A percentile compares a stretch with the other conserved stretches of the same genome.
Conservation (phyloP, 768 basidiomycete genomes). For the Leccinum imitatum region DNA sequence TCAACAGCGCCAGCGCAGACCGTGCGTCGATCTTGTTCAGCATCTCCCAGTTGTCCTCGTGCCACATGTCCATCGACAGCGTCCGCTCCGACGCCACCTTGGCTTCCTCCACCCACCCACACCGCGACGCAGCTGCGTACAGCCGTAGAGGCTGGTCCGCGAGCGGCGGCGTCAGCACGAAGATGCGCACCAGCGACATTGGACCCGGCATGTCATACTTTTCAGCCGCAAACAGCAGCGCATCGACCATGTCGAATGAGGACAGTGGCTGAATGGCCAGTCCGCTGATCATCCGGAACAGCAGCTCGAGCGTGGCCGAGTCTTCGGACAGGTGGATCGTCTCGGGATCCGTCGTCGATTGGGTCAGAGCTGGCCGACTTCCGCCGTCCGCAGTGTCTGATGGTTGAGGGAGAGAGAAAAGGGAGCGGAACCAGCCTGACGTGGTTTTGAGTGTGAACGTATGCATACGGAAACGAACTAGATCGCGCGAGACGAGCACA, state of each 20-base stretch:
- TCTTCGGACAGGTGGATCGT: conserved; percentile 60
- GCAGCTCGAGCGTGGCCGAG: conserved; percentile 48
- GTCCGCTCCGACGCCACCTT: conserved; percentile 54
- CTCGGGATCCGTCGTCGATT: conserved; percentile 27
- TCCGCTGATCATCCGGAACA: conserved; percentile 64
- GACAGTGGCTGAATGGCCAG: conserved; percentile 48
- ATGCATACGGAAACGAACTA: conserved; percentile 45
- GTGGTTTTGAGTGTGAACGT: conserved; percentile 59
- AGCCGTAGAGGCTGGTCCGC: conserved; percentile 50
- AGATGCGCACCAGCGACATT: conserved; percentile 55
- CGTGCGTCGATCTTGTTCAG: conserved; percentile 48
- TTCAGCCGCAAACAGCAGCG: conserved; percentile 60
- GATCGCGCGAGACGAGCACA: conserved; percentile 44
- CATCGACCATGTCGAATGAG: conserved; percentile 55
- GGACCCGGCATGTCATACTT: conserved; percentile 74
- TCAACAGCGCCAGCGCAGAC: conserved; percentile 54
- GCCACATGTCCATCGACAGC: conserved; percentile 52
- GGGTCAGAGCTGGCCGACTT: conserved; percentile 7
- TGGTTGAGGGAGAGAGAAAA: conserved; percentile 56
- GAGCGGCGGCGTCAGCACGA: conserved; percentile 53
- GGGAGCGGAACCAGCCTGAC: conserved; percentile 55
- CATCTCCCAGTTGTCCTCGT: conserved; percentile 41
- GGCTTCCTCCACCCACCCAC: conserved; percentile 58
- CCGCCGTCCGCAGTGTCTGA: background rate
- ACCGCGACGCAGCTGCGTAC: conserved; percentile 55